Percentiles rank a stretch among this genome's conserved stretches.
Evolutionary conservation across 495 filamentous ascomycete species (phyloP).

Genomic region (Xylaria grammica): DNA sequence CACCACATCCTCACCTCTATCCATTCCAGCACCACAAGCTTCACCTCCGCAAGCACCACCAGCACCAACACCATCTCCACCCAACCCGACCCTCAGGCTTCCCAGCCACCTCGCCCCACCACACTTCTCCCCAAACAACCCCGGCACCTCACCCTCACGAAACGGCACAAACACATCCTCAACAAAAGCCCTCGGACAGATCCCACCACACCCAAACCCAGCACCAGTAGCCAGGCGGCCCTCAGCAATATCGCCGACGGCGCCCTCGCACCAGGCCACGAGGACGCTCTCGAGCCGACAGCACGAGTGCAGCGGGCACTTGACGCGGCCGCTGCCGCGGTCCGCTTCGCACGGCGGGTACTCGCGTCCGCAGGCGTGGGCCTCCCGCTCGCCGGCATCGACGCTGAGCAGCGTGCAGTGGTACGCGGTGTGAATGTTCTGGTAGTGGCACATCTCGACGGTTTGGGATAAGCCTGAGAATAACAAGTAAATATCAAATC

Average conservation of each 20-base stretch:
- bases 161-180: not conserved
- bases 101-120: not conserved
- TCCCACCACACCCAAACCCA: too few species aligned
- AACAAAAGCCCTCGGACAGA: slow-evolving; percentile 1
- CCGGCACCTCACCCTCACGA: not conserved
- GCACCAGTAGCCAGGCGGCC: too few species aligned
- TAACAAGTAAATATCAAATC: too few species aligned
- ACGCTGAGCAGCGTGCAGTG: slow-evolving; percentile 22
- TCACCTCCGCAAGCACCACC: too few species aligned
- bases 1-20: too few species aligned
- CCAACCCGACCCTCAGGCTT: not conserved
- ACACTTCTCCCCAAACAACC: too few species aligned
- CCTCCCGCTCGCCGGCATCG: slow-evolving; percentile 15
- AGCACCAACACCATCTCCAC: too few species aligned
- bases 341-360: too few species aligned
- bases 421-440: slow-evolving; percentile 18
- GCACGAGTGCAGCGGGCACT: slow-evolving; percentile 23
- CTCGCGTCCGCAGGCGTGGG: slow-evolving; percentile 3
- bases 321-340: not conserved
- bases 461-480: not conserved
- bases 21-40: too few species aligned
- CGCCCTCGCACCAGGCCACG: too few species aligned
- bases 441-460: slow-evolving; percentile 22
- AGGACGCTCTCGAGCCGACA: slow-evolving; percentile 22
- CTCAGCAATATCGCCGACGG: too few species aligned